These are phyloP conservation scores for Scheffersomyces spartinae DNA, from an alignment of 805 yeast species.

Conservation along the genomic window DNA sequence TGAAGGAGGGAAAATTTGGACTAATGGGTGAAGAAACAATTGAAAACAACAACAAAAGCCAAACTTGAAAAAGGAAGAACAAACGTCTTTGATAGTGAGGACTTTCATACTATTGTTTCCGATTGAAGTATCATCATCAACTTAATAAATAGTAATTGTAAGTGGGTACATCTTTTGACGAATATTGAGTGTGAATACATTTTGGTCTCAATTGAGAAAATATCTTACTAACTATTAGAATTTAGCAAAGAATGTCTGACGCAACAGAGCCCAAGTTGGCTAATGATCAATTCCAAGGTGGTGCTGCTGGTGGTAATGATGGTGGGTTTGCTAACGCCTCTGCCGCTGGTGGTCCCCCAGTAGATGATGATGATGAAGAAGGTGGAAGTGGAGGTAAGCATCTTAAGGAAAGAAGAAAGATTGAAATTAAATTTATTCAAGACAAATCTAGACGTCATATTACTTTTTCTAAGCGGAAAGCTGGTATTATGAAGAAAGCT, in stretches of 20 bases:
- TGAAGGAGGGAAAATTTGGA: background rate
- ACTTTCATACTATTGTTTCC: conserved; percentile 1
- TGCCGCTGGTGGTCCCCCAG: conserved; percentile 18
- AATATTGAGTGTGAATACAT: background rate
- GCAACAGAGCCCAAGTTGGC: conserved; percentile 29
- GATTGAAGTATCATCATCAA: background rate
- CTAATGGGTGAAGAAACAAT: no score
- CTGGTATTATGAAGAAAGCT: conserved; percentile 99
- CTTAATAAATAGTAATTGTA: background rate
- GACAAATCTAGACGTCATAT: conserved; percentile 97
- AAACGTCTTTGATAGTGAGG: no score
- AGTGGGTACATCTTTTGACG: background rate
- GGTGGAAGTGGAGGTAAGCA: conserved; percentile 35
- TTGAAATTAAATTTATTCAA: conserved; percentile 93
- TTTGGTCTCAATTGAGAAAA: background rate
- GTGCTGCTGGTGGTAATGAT: conserved; percentile 9
- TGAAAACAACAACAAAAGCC: no score
- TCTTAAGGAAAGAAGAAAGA: conserved; percentile 65
- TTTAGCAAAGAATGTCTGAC: conserved; percentile 28
- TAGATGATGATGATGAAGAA: conserved; percentile 47
- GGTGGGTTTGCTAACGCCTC: conserved; percentile 14
- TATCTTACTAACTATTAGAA: conserved; percentile 7
- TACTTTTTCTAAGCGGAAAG: conserved; percentile 95
- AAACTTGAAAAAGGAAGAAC: no score
- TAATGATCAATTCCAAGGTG: conserved; percentile 10